These are phyloP conservation scores for Euclidium syriacum DNA, from an alignment of 345 rosid species.

Conservation along the genomic window DNA sequence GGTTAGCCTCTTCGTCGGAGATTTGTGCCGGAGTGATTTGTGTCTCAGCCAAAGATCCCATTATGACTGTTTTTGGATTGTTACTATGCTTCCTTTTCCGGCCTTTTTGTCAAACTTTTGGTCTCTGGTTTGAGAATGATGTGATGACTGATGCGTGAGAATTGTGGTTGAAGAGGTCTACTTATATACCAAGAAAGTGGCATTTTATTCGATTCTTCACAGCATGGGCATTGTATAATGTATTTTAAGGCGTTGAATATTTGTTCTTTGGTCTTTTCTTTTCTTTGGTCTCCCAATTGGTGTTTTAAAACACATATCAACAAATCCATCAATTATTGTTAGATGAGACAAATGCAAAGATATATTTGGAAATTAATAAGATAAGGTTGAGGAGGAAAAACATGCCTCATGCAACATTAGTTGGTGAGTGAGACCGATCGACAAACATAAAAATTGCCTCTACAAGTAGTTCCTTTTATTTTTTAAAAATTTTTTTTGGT, in stretches of 20 bases:
- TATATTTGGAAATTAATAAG: not conserved
- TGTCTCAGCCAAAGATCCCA: constrained; percentile 62
- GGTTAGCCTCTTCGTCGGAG: constrained; percentile 62
- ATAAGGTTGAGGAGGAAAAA: not conserved
- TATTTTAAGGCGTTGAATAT: not conserved
- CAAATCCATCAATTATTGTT: too few species aligned
- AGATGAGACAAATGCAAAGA: too few species aligned
- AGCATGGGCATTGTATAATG: not conserved
- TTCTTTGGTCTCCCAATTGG: not conserved
- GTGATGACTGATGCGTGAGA: constrained; percentile 2
- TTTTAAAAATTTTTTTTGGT: too few species aligned
- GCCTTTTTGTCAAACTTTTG: constrained; percentile 4
- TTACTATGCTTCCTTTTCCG: not conserved
- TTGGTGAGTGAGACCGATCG: not conserved
- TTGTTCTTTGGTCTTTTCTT: not conserved
- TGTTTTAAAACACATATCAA: not conserved
- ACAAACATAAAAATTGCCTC: not conserved
- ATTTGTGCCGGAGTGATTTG: constrained; percentile 54
- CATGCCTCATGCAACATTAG: constrained; percentile 5
- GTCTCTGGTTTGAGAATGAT: not conserved
- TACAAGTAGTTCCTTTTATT: not conserved
- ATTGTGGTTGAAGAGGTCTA: not conserved
- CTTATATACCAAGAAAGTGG: not conserved
- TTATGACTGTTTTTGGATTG: not conserved
- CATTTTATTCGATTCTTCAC: not conserved